Percentiles rank a stretch among this genome's conserved stretches.
Evolutionary conservation across 208 protist genomes (phyloP).

Genomic region (Trypanosomatidae sp.): DNA sequence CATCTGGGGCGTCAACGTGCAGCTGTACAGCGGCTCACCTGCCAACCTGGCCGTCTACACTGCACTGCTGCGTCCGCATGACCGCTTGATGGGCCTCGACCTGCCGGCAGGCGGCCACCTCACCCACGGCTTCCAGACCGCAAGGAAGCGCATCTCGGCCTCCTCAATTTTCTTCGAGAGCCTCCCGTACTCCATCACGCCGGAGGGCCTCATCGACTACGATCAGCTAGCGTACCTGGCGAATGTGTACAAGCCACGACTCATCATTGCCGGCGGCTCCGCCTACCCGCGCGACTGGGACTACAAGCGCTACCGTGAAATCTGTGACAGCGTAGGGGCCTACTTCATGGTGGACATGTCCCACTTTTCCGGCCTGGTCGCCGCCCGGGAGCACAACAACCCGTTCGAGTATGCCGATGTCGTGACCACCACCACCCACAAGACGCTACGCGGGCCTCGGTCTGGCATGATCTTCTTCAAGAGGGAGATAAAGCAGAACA

Average conservation of each 20-base stretch:
- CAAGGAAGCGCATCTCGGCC: constrained; percentile 96
- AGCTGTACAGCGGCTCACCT: constrained; percentile 98
- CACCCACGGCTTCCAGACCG: constrained; percentile 98
- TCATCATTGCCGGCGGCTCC: constrained; percentile 96
- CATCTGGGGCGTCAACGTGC: constrained; percentile 99
- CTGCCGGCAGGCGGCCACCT: constrained; percentile 92
- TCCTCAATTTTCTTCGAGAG: constrained; percentile 98
- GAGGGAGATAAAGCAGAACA: constrained; percentile 72
- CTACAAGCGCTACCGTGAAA: constrained; percentile 91
- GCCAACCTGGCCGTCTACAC: constrained; percentile 99
- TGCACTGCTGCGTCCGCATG: constrained; percentile 95
- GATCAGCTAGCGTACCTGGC: constrained; percentile 89
- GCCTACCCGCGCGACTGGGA: constrained; percentile 98
- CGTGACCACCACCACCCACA: constrained; percentile 99
- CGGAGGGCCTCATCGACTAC: constrained; percentile 97
- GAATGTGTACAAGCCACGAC: constrained; percentile 94
- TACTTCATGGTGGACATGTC: constrained; percentile 99
- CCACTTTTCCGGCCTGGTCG: constrained; percentile 96
- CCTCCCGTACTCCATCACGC: constrained; percentile 96
- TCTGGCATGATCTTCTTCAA: constrained; percentile 98
- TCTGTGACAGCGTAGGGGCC: constrained; percentile 91
- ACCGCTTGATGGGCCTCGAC: constrained; percentile 98
- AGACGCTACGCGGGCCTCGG: constrained; percentile 98
- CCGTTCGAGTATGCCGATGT: constrained; percentile 98
- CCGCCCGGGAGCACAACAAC: constrained; percentile 71